Evolutionary conservation across 805 yeast genomes (phyloP).

Genomic region (Ogataea ramenticola): DNA sequence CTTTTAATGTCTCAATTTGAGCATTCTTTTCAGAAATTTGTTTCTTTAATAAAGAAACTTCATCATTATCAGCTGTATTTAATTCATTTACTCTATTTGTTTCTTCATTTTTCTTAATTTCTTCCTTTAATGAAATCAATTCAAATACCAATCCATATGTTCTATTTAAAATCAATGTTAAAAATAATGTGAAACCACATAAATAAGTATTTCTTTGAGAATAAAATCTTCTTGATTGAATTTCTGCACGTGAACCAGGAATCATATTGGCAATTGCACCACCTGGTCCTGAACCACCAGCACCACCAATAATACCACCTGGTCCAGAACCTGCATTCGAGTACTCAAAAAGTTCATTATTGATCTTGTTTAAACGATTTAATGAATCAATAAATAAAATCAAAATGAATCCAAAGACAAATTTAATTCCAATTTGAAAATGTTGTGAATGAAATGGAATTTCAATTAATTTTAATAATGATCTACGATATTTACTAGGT

Average conservation of each 20-base stretch:
- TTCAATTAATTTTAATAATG: constrained; percentile 53
- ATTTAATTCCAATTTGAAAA: constrained; percentile 70
- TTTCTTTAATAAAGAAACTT: constrained; percentile 40
- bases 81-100: constrained; percentile 10
- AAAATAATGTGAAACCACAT: constrained; percentile 90
- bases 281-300: constrained; percentile 6
- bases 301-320: constrained; percentile 9
- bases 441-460: constrained; percentile 66
- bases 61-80: constrained; percentile 24
- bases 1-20: constrained; percentile 61
- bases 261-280: constrained; percentile 14
- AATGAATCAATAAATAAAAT: constrained; percentile 84
- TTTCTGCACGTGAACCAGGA: constrained; percentile 54
- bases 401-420: constrained; percentile 75
- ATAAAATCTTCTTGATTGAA: constrained; percentile 86
- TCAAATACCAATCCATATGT: constrained; percentile 77
- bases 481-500: constrained; percentile 68
- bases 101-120: constrained; percentile 19
- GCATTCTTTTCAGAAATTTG: constrained; percentile 53
- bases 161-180: constrained; percentile 78
- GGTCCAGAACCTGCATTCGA: constrained; percentile 7
- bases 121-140: constrained; percentile 57
- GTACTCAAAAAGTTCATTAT: constrained; percentile 44
- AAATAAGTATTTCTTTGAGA: constrained; percentile 95
- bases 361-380: constrained; percentile 69